These are phyloP conservation scores for Boletus reticuloceps DNA, from an alignment of 768 basidiomycete genomes.

Conservation along the genomic window DNA sequence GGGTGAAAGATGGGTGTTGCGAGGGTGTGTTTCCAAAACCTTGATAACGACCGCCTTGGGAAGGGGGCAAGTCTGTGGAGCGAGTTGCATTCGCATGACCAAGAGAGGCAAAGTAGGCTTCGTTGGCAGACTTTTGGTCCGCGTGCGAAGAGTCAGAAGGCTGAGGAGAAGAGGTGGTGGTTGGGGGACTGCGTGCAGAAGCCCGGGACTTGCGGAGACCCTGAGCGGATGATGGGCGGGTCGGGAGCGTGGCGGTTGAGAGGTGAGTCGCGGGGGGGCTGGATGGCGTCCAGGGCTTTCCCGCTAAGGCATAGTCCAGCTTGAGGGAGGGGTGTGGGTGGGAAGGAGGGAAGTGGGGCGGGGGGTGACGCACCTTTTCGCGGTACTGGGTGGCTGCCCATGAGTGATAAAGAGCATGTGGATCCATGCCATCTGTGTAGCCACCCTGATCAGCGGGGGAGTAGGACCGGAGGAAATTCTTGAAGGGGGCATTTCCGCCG, in stretches of 20 bases:
- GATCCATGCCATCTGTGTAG: slow-evolving; percentile 57
- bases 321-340: slow-evolving; percentile 35
- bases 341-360: neutral
- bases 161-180: slow-evolving; percentile 12
- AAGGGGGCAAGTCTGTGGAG: slow-evolving; percentile 79
- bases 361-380: slow-evolving; percentile 65
- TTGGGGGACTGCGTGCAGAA: slow-evolving; percentile 51
- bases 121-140: slow-evolving; percentile 79
- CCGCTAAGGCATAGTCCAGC: slow-evolving; percentile 77
- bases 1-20: slow-evolving; percentile 63
- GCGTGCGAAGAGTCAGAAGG: slow-evolving; percentile 26
- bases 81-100: slow-evolving; percentile 81
- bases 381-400: slow-evolving; percentile 96
- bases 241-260: slow-evolving; percentile 39
- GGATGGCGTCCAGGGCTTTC: slow-evolving; percentile 76
- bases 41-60: slow-evolving; percentile 89
- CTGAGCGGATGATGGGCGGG: slow-evolving; percentile 70
- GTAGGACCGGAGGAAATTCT: slow-evolving; percentile 73
- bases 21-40: slow-evolving; percentile 88
- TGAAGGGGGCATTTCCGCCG: slow-evolving; percentile 86
- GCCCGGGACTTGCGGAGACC: slow-evolving; percentile 87
- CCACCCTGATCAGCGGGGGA: slow-evolving; percentile 64
- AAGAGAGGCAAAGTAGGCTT: slow-evolving; percentile 79
- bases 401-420: slow-evolving; percentile 82
- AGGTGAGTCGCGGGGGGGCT: slow-evolving; percentile 53